A percentile compares a stretch with the other conserved stretches of the same genome.
phyloP scores from a whole-genome alignment of 768 basidiomycete genomes.

The Kwoniella shandongensis region DNA sequence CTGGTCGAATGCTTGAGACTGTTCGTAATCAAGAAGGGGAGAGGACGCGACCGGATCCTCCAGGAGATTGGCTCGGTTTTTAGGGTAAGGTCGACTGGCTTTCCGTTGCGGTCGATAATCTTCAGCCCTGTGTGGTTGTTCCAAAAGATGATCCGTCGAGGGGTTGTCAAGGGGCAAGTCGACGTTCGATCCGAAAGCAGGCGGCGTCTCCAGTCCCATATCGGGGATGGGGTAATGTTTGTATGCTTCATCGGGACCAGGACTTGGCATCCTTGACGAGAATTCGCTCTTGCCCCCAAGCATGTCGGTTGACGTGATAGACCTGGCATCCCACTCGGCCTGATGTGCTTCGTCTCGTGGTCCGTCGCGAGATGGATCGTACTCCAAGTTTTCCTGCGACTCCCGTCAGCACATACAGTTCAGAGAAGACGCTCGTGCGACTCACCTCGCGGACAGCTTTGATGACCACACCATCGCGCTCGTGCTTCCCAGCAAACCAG shows the following conservation, averaged over 20 bases:
- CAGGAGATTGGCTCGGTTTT: constrained; percentile 1
- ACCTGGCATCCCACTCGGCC: constrained; percentile 81
- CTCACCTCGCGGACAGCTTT: constrained; percentile 51
- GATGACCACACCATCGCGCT: constrained; percentile 43
- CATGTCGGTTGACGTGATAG: constrained; percentile 58
- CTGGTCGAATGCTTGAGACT: constrained; percentile 10
- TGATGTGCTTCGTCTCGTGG: constrained; percentile 53
- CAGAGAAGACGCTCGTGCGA: not conserved
- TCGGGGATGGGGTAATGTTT: constrained; percentile 31
- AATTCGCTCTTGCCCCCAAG: constrained; percentile 39
- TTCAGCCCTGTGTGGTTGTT: constrained; percentile 22
- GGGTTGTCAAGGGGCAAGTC: constrained; percentile 36
- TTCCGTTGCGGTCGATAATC: constrained; percentile 21
- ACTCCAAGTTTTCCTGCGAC: constrained; percentile 53
- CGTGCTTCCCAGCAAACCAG: constrained; percentile 47
- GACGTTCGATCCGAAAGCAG: constrained; percentile 25
- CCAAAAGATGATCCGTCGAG: constrained; percentile 44
- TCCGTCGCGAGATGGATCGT: constrained; percentile 50
- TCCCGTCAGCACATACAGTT: constrained; percentile 14
- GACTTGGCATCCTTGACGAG: constrained; percentile 8
- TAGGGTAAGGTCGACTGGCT: constrained; percentile 24
- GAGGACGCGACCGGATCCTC: constrained; percentile 25
- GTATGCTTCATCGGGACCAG: constrained; percentile 18
- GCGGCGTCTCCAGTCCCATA: constrained; percentile 16
- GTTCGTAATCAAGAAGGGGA: constrained; percentile 35